Evolutionary conservation across 1,284 basidiomycete species (phyloP), one percentile per base, ranked within the genome.

Genomic region (Agroathelia rolfsii): DNA sequence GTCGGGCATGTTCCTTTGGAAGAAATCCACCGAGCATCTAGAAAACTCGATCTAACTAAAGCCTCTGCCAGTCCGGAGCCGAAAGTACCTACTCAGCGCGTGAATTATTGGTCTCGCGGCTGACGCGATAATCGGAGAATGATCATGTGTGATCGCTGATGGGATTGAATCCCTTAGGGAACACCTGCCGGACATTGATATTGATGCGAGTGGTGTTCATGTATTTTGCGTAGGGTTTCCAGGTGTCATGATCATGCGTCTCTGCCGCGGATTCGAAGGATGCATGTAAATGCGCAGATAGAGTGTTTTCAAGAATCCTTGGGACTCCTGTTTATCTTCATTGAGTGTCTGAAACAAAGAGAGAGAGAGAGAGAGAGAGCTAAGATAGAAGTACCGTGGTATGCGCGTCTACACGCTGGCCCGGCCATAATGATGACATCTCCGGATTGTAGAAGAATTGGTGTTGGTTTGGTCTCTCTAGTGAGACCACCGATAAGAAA

Each of bases 341-440:
- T n/a, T n/a, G n/a, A 21, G 7, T 24, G n/a, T 11, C 3, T 11
- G n/a, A 2, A 9, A 5, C 2, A 7, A 3, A 17, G 18, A 12
- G 22, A 20, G 7, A 27, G 8, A 14, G 13, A 22, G 4, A 22
- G 25, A n/a, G n/a, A 14, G 11, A n/a, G 13, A 48, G 66, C 31
- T 26, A 78, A n/a, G n/a, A 14, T 11, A n/a, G 13, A 48, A 66
- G 31, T 26, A 78, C 83, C 90, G 45, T 95, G 90, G 51, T 87
- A 95, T 16, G 79, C 82, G 24, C 87, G 64, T 33, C 92, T 67
- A 43, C 85, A 85, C 15, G 62, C 59, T 15, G 83, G 83, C 0
- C 90, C 92, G 1, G 84, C 82, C 88, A 95, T 93, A 46, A 94
- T 76, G n/a, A 93, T 62, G 1, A 83, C 73, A 50, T 95, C 92